Evolutionary conservation across 345 rosid species (phyloP).

Genomic region (Eucalyptus marginata): DNA sequence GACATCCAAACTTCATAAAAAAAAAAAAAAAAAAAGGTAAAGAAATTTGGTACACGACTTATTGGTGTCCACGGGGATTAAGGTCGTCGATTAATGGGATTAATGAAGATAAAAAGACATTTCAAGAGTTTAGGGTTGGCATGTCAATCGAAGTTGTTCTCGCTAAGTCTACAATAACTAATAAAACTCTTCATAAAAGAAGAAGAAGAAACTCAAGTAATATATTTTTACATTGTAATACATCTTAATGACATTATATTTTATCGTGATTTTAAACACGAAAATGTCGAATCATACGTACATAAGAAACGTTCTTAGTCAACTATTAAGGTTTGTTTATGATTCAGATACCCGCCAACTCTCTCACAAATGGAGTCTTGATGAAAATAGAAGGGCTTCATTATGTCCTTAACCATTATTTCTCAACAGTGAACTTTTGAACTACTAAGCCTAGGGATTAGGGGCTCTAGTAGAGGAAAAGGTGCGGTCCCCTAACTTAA

Average conservation of each 20-base stretch:
- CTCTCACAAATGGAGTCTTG: background rate
- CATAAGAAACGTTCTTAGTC: no score
- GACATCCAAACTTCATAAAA: background rate
- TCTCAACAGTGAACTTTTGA: background rate
- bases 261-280: background rate
- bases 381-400: background rate
- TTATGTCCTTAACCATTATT: background rate
- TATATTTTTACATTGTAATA: background rate
- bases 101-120: background rate
- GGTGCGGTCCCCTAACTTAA: background rate
- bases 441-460: background rate
- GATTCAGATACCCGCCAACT: background rate
- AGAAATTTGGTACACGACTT: no score
- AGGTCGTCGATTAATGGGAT: background rate
- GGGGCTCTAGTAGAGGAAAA: background rate
- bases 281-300: background rate
- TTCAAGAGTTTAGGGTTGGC: background rate
- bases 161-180: fast-evolving
- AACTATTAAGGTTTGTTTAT: background rate
- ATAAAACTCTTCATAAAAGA: background rate
- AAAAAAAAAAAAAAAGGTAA: no score
- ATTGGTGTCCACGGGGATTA: background rate
- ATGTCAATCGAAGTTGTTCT: background rate
- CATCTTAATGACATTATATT: background rate
- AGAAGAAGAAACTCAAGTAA: background rate